phyloP scores from a whole-genome alignment of 208 protist species.

The Wallacemonas sp. region DNA sequence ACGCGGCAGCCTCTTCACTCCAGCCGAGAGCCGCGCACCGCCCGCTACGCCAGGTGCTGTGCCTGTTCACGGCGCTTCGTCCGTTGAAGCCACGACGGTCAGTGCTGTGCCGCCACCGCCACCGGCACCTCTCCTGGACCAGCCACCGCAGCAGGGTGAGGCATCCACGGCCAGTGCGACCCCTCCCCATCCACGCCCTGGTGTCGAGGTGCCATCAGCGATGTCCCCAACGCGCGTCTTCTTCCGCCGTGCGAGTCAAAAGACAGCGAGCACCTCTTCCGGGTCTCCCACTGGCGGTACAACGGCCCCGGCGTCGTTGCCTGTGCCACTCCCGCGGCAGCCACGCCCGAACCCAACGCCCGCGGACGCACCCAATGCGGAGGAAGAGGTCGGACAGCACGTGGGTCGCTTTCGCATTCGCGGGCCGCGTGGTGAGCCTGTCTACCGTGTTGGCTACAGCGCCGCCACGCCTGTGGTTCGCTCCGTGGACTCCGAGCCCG shows the following conservation, averaged over 20 bases:
- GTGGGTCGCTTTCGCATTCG: constrained; percentile 3
- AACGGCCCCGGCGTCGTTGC: neutral
- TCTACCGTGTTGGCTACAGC: constrained; percentile 11
- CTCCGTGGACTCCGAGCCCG: neutral
- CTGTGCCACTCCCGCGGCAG: neutral
- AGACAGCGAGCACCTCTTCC: neutral
- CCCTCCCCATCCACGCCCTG: neutral
- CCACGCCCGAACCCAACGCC: too few relatives aligned
- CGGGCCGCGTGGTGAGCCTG: constrained; percentile 10
- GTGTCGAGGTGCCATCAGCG: neutral
- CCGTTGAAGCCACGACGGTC: too few relatives aligned
- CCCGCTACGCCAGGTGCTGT: neutral
- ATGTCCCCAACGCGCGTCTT: constrained; percentile 7
- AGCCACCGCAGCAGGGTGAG: too few relatives aligned
- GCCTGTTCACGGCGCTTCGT: too few relatives aligned
- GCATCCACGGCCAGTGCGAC: too few relatives aligned
- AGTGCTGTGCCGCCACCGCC: too few relatives aligned
- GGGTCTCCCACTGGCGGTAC: neutral
- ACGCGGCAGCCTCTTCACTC: neutral
- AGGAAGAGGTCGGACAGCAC: neutral
- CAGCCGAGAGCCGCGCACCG: neutral
- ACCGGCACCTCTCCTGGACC: too few relatives aligned
- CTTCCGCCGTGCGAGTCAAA: neutral
- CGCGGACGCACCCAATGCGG: neutral
- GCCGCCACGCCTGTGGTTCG: constrained; percentile 7